phyloP scores from a whole-genome alignment of 2,329 filamentous ascomycete species.

The Hypoxylon sp. region DNA sequence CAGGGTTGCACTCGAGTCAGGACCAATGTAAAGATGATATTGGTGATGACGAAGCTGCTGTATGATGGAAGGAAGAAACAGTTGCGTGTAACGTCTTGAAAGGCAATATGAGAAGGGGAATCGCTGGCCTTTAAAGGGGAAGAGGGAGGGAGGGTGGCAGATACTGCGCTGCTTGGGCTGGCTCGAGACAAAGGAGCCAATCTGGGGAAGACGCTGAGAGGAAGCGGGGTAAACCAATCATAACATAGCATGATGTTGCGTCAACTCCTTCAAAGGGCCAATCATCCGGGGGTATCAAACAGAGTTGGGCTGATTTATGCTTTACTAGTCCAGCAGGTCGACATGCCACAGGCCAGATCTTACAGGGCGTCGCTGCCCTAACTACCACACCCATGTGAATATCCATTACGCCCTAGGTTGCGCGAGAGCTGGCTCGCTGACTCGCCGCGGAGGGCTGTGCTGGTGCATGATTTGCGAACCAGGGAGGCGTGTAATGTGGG shows the following conservation, averaged over 20 bases:
- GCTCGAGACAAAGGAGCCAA: conserved; percentile 8
- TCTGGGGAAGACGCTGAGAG: conserved; percentile 44
- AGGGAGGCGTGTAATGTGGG: conserved; percentile 28
- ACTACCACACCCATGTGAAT: conserved; percentile 19
- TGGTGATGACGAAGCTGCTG: conserved; percentile 20
- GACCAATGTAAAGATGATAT: conserved; percentile 14
- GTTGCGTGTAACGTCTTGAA: conserved; percentile 20
- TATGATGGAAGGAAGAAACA: conserved; percentile 13
- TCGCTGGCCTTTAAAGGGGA: conserved; percentile 37
- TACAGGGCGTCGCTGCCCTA: conserved; percentile 30
- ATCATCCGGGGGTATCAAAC: conserved; percentile 48
- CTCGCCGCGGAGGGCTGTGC: conserved; percentile 10
- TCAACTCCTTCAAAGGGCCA: conserved; percentile 44
- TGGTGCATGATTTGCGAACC: conserved; percentile 32
- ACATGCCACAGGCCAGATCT: conserved; percentile 34
- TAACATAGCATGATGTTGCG: conserved; percentile 43
- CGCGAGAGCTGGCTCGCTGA: conserved; percentile 26
- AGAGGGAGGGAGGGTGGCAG: conserved; percentile 14
- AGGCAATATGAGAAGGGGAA: conserved; percentile 14
- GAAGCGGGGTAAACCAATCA: conserved; percentile 55
- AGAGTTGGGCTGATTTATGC: conserved; percentile 44
- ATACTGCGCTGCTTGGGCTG: conserved; percentile 24
- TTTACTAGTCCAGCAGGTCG: conserved; percentile 34
- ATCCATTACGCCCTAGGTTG: conserved; percentile 26
- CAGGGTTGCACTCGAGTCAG: conserved; percentile 5